Evolutionary conservation across 768 basidiomycete genomes (phyloP), one percentile per base, ranked within the genome.

Genomic region (Suillus ampliporus): DNA sequence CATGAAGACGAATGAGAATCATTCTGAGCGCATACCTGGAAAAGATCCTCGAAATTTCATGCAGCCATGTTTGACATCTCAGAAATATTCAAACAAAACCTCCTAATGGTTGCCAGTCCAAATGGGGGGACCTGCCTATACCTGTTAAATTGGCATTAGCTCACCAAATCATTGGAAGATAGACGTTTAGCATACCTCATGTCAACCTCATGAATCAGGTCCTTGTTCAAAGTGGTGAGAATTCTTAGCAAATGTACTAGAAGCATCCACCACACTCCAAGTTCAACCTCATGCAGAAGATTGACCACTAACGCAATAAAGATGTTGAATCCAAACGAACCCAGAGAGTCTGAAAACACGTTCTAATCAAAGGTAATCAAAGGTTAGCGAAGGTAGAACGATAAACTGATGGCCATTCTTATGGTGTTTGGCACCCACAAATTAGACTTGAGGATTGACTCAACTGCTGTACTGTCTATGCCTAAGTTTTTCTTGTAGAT

Each of bases 281-380:
- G 64, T 51, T 79, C 77, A 62, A 77, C 62, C 58, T 80, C 78
- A 62, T 81, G 80, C 69, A 81, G 67, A 5, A 78, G 61, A 61
- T 81, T 77, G 14, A 76, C 70, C 0, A 74, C 74, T 0, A 78
- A 58, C 44, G 76, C 62, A 4, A 15, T 17, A 54, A 69, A 75
- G 1, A 76, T 44, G 46, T 77, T 58, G 48, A 54, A 69, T 17
- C 64, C 71, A 7, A 21, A 19, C 2, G 38, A 3, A 2, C 56
- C 57, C 8, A 79, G 63, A 4, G 58, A 63, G 5, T 69, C 57
- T 3, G 75, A 72, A 65, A 79, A 79, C 2, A 76, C 74, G 69
- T 79, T 80, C 78, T 80, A 61, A 47, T 34, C 52, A 44, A 35
- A 9, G 26, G 14, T 52, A n/a, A n/a, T n/a, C n/a, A n/a, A n/a